Conservation (phyloP, 106 monocot genomes). For the Allium sativum region DNA sequence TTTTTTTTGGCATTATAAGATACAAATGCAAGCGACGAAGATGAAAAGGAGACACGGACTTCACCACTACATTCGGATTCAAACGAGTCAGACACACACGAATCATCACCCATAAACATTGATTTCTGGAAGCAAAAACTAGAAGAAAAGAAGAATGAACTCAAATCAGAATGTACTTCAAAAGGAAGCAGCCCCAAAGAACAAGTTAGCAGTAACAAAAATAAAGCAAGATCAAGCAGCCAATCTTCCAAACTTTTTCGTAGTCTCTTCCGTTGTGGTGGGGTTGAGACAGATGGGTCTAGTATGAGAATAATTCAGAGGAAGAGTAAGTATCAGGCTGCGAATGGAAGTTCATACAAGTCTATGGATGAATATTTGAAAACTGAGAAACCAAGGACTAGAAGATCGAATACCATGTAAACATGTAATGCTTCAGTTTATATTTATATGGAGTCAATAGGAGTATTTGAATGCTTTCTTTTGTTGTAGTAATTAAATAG, state of each 20-base stretch:
- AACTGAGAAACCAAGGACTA: too few relatives aligned
- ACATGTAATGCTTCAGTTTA: too few relatives aligned
- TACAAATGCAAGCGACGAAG: background rate
- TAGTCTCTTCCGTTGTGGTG: conserved; percentile 6
- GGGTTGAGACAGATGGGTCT: background rate
- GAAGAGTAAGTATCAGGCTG: background rate
- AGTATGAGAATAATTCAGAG: background rate
- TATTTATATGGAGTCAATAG: too few relatives aligned
- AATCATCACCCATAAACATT: background rate
- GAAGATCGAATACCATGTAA: too few relatives aligned
- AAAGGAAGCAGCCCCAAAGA: background rate
- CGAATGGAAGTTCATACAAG: too few relatives aligned
- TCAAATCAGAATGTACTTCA: background rate
- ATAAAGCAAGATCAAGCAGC: background rate
- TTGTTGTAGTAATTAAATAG: too few relatives aligned
- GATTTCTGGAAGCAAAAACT: background rate
- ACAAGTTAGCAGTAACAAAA: background rate
- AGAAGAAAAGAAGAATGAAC: background rate
- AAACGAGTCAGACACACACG: background rate
- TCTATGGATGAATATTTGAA: too few relatives aligned
- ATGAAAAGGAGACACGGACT: background rate
- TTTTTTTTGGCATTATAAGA: background rate
- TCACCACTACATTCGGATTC: background rate
- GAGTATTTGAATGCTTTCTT: too few relatives aligned
- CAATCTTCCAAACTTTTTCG: background rate